Conservation (phyloP, 2,329 filamentous ascomycete species). For the Xylariaceae sp. region DNA sequence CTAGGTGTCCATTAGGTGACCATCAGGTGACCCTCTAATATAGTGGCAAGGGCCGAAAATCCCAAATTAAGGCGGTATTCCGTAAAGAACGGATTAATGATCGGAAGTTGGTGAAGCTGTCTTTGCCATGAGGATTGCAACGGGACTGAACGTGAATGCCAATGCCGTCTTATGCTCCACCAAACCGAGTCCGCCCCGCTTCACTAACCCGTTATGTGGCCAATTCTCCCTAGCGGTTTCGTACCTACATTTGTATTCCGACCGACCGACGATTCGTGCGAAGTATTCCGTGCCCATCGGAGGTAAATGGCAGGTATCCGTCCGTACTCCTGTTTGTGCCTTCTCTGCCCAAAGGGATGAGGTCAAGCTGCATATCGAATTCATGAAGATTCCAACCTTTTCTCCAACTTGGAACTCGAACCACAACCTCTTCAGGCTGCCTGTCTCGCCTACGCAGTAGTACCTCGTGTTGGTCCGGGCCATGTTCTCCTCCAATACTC, state of each 20-base stretch:
- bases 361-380: background rate
- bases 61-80: no score
- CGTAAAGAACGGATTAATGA: no score
- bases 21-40: no score
- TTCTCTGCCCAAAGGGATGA: background rate
- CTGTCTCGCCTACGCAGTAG: background rate
- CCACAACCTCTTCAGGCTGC: background rate
- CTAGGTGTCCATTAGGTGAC: no score
- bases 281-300: background rate
- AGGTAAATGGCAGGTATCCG: background rate
- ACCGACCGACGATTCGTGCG: background rate
- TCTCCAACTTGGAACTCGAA: background rate
- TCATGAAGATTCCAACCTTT: background rate
- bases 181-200: conserved; percentile 6
- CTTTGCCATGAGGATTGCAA: background rate
- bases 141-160: background rate
- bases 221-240: background rate
- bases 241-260: background rate
- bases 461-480: background rate
- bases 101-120: background rate
- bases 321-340: background rate
- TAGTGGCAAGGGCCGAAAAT: no score
- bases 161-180: conserved; percentile 9
- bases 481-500: background rate
- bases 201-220: conserved; percentile 3